Evolutionary conservation across 164 flowering plant genomes (phyloP), one percentile per base, ranked within the genome.

Genomic region (Vitis rotundifolia): DNA sequence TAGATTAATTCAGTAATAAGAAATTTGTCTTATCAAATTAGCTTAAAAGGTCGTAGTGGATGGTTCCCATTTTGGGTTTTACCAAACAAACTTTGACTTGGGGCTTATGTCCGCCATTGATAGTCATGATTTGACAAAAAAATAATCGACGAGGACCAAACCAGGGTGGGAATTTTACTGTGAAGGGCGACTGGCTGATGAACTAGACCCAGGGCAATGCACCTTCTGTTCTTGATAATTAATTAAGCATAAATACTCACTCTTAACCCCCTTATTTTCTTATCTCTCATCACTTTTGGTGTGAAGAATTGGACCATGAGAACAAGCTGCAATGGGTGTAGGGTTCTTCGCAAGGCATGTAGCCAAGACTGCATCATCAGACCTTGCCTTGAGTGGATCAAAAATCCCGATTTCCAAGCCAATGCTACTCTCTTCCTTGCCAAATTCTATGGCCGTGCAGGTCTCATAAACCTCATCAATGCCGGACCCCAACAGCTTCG

Each of bases 401-500:
- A 69, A 44, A 63, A 77, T n/a, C 75, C 88, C 8, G 79, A 83
- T 1, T 68, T 84, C 2, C 87, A 85, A 70, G 85, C 84, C 71
- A 81, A 85, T 64, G 91, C 89, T 59, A 87, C 91, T 48, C 64
- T 85, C 58, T 87, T 87, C 69, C 81, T 87, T 1, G 91, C 89
- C 80, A 87, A 86, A 66, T 87, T 85, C 65, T 87, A 85, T 60
- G 91, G 91, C 76, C 89, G 88, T 10, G 83, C 85, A 16, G 91
- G 88, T 11, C 86, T 87, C 28, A 12, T 85, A 64, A 85, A 85
- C 76, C 89, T 85, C 84, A 75, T 87, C 81, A 75, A 81, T 37
- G 79, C 88, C 59, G 86, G 75, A 63, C 84, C 89, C 10, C 51
- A 73, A 4, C 75, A 80, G 73, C 82, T 79, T 61, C 89, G 89